Evolutionary conservation across 768 basidiomycete genomes (phyloP).

Genomic region (Suillus subluteus): DNA sequence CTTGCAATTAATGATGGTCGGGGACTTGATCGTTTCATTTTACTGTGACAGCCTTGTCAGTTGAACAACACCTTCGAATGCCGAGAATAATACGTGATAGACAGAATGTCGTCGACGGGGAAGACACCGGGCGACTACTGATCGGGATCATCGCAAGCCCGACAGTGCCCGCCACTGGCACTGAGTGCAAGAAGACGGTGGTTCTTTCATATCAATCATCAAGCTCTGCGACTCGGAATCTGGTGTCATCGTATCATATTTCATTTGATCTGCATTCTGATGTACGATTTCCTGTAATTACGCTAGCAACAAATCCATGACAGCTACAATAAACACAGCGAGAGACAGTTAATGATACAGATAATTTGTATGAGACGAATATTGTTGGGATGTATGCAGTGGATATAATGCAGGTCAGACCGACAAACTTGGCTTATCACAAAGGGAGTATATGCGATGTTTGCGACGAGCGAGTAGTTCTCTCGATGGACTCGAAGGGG

Average conservation of each 20-base stretch:
- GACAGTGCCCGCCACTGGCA: not conserved
- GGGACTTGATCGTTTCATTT: not conserved
- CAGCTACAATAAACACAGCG: constrained; percentile 8
- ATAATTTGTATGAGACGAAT: constrained; percentile 4
- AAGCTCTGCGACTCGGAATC: constrained; percentile 1
- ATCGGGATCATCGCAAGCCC: not conserved
- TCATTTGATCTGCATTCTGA: not conserved
- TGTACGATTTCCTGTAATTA: constrained; percentile 12
- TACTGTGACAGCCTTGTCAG: not conserved
- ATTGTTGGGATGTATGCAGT: constrained; percentile 1
- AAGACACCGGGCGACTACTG: not conserved
- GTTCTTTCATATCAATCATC: not conserved
- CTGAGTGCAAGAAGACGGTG: not conserved
- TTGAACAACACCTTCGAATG: not conserved
- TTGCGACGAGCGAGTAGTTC: constrained; percentile 45
- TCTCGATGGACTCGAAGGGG: constrained; percentile 51
- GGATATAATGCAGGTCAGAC: constrained; percentile 5
- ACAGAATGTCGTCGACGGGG: not conserved
- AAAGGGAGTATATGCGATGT: constrained; percentile 36
- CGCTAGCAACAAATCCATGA: constrained; percentile 7
- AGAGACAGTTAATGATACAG: constrained; percentile 12
- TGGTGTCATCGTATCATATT: not conserved
- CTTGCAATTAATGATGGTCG: constrained; percentile 7
- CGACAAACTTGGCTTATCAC: constrained; percentile 4
- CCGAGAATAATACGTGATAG: not conserved